phyloP scores from a whole-genome alignment of 768 basidiomycete genomes.

The Tricholoma bakamatsutake region DNA sequence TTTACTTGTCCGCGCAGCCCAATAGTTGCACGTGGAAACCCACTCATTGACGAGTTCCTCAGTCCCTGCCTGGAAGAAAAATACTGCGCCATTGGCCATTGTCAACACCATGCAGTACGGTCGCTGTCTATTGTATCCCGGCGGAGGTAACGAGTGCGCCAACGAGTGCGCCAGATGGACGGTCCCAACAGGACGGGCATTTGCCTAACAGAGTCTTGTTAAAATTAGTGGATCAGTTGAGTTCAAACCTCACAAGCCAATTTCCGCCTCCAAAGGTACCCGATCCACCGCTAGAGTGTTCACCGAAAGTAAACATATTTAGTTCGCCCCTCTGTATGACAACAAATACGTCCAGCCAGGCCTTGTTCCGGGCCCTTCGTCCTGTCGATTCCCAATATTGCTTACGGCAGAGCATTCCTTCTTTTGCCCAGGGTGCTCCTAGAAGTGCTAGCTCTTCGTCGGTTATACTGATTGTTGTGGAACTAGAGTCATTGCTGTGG shows the following conservation, averaged over 20 bases:
- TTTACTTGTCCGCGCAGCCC: constrained; percentile 93
- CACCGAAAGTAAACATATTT: constrained; percentile 94
- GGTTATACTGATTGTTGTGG: constrained; percentile 78
- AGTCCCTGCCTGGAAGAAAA: constrained; percentile 97
- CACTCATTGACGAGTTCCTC: constrained; percentile 98
- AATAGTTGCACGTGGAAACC: constrained; percentile 99
- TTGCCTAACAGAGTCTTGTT: constrained; percentile 55
- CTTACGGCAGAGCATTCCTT: constrained; percentile 92
- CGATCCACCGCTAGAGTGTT: constrained; percentile 51
- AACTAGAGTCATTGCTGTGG: constrained; percentile 55
- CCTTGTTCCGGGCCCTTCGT: constrained; percentile 81
- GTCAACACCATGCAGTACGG: constrained; percentile 96
- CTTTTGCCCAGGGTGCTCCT: constrained; percentile 98
- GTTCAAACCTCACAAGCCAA: constrained; percentile 75
- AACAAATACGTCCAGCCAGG: constrained; percentile 93
- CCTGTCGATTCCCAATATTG: constrained; percentile 87
- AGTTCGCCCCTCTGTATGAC: constrained; percentile 94
- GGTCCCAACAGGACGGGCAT: constrained; percentile 79
- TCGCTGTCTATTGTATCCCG: constrained; percentile 86
- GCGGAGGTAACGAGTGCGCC: constrained; percentile 81
- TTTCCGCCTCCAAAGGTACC: constrained; percentile 90
- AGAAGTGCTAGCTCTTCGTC: constrained; percentile 95
- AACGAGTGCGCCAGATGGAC: constrained; percentile 84
- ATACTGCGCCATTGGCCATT: constrained; percentile 83
- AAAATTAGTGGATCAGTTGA: not conserved